Conservation (phyloP, 1,284 basidiomycete species). For the Anthracocystis panici-leucophaei region DNA sequence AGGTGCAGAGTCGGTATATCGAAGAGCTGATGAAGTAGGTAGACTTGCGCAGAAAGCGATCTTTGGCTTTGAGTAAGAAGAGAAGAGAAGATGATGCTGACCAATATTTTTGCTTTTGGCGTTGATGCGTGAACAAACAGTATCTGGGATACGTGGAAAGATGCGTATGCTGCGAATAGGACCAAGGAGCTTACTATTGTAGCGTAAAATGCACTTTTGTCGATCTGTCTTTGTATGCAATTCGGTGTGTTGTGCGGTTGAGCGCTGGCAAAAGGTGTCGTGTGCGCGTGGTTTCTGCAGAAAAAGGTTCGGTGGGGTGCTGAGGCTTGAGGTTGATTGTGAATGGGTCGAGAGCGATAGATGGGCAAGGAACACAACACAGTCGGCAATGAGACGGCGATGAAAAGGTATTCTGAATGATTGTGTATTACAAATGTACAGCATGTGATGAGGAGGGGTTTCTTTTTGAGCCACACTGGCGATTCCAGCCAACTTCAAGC, state of each 20-base stretch:
- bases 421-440: no score
- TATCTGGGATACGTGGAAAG: constrained; percentile 68
- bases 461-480: not conserved
- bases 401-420: no score
- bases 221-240: not conserved
- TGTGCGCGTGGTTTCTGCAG: no score
- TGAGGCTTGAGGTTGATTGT: no score
- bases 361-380: no score
- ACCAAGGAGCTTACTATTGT: constrained; percentile 67
- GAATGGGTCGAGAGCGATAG: no score
- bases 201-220: constrained; percentile 15
- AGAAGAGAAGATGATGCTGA: not conserved
- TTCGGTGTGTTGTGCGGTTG: not conserved
- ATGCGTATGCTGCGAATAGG: constrained; percentile 64
- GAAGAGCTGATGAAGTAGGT: constrained; percentile 75
- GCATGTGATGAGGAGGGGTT: not conserved
- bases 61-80: not conserved
- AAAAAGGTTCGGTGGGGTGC: no score
- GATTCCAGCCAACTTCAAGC: no score
- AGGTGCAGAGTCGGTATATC: constrained; percentile 87
- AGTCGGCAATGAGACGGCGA: no score
- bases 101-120: not conserved
- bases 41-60: not conserved
- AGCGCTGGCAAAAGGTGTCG: not conserved
- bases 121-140: constrained; percentile 19